Evolutionary conservation across 495 filamentous ascomycete genomes (phyloP).

Genomic region (Aspergillus diversus): DNA sequence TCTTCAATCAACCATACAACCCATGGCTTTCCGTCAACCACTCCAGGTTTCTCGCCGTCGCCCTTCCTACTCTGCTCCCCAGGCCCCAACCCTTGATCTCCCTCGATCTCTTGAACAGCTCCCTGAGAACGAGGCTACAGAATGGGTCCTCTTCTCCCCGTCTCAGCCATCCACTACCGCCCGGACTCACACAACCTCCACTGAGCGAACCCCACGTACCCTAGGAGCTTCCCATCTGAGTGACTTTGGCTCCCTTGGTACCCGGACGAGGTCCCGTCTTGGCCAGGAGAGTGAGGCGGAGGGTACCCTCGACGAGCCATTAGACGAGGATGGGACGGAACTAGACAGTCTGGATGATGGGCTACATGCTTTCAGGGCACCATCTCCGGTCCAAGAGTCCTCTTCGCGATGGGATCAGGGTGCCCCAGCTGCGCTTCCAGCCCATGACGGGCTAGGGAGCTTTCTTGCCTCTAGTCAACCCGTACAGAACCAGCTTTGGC

Average conservation of each 20-base stretch:
- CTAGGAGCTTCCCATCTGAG: conserved; percentile 75
- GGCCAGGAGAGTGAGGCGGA: conserved; percentile 55
- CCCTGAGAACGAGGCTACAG: conserved; percentile 70
- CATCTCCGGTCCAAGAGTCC: conserved; percentile 57
- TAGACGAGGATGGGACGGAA: conserved; percentile 70
- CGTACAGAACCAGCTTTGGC: conserved; percentile 80
- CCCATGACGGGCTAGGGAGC: conserved; percentile 88
- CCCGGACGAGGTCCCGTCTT: conserved; percentile 55
- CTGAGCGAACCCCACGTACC: conserved; percentile 70
- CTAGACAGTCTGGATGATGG: conserved; percentile 91
- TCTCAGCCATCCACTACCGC: conserved; percentile 60
- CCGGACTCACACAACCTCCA: conserved; percentile 71
- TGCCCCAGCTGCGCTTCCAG: conserved; percentile 70
- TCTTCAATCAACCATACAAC: conserved; percentile 12
- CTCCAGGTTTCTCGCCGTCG: conserved; percentile 65
- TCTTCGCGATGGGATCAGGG: conserved; percentile 53
- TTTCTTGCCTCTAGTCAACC: conserved; percentile 63
- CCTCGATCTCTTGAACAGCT: conserved; percentile 42
- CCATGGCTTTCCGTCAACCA: conserved; percentile 86
- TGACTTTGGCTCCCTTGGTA: conserved; percentile 83
- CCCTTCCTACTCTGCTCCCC: conserved; percentile 54
- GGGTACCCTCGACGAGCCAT: conserved; percentile 52
- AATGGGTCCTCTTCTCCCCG: conserved; percentile 96
- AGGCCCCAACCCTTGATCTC: conserved; percentile 41
- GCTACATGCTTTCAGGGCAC: conserved; percentile 78